Conservation (phyloP, 2,329 filamentous ascomycete species). For the Talaromyces sp. region DNA sequence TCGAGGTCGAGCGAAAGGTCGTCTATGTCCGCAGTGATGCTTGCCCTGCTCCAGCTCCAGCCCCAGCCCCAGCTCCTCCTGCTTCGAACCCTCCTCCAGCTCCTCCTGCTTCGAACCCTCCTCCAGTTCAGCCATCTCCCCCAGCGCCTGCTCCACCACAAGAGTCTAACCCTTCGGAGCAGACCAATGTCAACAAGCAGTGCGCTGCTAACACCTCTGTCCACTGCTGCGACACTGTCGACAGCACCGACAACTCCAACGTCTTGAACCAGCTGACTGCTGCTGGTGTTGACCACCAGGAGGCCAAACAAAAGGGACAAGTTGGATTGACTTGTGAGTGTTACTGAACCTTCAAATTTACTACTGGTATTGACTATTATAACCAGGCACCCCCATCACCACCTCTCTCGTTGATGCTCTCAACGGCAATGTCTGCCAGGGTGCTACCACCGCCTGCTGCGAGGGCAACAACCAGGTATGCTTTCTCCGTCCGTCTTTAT, state of each 20-base stretch:
- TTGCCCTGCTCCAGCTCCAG: conserved; percentile 12
- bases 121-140: conserved; percentile 2
- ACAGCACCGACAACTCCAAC: conserved; percentile 13
- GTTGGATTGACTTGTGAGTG: conserved; percentile 13
- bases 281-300: conserved; percentile 9
- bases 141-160: conserved; percentile 6
- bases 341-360: not conserved
- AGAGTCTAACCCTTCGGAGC: conserved; percentile 11
- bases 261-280: conserved; percentile 8
- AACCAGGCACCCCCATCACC: conserved; percentile 12
- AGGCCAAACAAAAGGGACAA: conserved; percentile 11
- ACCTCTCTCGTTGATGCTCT: conserved; percentile 10
- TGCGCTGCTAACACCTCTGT: conserved; percentile 8
- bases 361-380: not conserved
- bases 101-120: conserved; percentile 7
- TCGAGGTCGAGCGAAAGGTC: conserved; percentile 12
- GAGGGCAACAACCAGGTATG: conserved; percentile 7
- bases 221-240: conserved; percentile 13
- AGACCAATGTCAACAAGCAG: conserved; percentile 11
- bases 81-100: too few species aligned
- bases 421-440: conserved; percentile 11
- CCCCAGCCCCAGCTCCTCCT: conserved; percentile 6
- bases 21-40: conserved; percentile 12
- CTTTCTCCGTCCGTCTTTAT: too few species aligned
- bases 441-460: not conserved